Conservation (phyloP, 2,329 filamentous ascomycete genomes). For the Alternaria postmessia region DNA sequence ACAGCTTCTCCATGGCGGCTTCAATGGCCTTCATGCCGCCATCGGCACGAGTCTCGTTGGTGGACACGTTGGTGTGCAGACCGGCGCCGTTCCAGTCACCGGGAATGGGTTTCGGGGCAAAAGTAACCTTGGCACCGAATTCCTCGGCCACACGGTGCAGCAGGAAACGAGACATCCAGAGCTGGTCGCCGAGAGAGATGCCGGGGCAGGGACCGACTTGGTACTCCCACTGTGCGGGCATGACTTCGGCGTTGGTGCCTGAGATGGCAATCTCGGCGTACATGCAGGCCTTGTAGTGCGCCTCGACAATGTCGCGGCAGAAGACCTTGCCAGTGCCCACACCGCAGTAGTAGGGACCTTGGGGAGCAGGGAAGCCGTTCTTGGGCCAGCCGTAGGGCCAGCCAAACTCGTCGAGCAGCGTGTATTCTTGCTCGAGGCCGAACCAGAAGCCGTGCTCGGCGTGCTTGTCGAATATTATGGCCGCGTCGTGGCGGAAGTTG, state of each 20-base stretch:
- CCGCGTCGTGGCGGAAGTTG: constrained; percentile 95
- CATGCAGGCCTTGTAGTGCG: constrained; percentile 89
- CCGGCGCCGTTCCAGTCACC: constrained; percentile 98
- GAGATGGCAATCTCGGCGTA: constrained; percentile 93
- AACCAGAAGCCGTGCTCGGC: constrained; percentile 91
- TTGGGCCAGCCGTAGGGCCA: constrained; percentile 93
- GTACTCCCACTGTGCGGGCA: constrained; percentile 98
- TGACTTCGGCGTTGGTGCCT: constrained; percentile 98
- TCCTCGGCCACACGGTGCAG: constrained; percentile 93
- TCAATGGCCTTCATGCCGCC: constrained; percentile 97
- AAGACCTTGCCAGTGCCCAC: constrained; percentile 97
- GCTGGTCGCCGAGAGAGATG: constrained; percentile 91
- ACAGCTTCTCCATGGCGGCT: constrained; percentile 68
- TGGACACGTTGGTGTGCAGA: constrained; percentile 94
- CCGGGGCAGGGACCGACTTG: constrained; percentile 91
- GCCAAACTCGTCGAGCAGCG: constrained; percentile 82
- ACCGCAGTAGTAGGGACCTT: constrained; percentile 98
- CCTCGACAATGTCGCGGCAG: constrained; percentile 96
- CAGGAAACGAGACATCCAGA: constrained; percentile 92
- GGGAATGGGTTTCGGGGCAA: constrained; percentile 93
- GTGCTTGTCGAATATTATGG: constrained; percentile 88
- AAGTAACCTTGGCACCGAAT: constrained; percentile 93
- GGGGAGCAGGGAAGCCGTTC: constrained; percentile 88
- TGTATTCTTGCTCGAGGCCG: constrained; percentile 98
- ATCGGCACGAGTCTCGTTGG: constrained; percentile 84